These are phyloP conservation scores for Ceratocystis eucalypticola DNA, from an alignment of 2,329 filamentous ascomycete species.

Conservation along the genomic window DNA sequence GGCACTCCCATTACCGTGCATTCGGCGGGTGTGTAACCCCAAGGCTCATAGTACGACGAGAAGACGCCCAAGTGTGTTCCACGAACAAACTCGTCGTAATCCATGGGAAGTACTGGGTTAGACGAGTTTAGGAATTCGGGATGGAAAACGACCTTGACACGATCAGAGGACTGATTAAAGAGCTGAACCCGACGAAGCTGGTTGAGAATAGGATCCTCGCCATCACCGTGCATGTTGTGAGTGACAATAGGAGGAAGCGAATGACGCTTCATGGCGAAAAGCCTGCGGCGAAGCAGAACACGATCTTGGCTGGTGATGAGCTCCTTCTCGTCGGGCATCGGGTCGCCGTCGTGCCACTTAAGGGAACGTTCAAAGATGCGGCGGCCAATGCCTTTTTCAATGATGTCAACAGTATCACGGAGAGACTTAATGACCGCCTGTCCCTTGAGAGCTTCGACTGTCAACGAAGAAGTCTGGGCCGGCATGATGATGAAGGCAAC, in stretches of 20 bases:
- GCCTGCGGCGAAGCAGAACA: constrained; percentile 73
- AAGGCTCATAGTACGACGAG: constrained; percentile 96
- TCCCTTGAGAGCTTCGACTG: constrained; percentile 88
- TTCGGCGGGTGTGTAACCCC: constrained; percentile 96
- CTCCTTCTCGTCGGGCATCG: constrained; percentile 92
- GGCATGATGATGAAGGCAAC: constrained; percentile 99
- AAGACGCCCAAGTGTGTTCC: constrained; percentile 94
- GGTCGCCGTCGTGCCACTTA: constrained; percentile 88
- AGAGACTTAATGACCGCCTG: constrained; percentile 96
- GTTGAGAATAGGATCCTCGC: constrained; percentile 86
- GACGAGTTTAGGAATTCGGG: constrained; percentile 93
- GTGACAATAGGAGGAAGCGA: constrained; percentile 89
- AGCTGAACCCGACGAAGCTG: constrained; percentile 91
- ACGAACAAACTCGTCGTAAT: constrained; percentile 97
- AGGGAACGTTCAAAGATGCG: constrained; percentile 90
- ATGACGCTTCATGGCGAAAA: constrained; percentile 94
- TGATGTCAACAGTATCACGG: constrained; percentile 81
- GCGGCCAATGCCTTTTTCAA: constrained; percentile 82
- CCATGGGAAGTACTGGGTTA: constrained; percentile 86
- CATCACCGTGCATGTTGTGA: constrained; percentile 95
- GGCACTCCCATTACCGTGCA: constrained; percentile 99
- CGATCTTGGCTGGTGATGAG: constrained; percentile 84
- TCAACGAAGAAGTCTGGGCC: constrained; percentile 85
- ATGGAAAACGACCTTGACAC: constrained; percentile 96
- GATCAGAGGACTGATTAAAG: constrained; percentile 89